Evolutionary conservation across 2,329 filamentous ascomycete species (phyloP), one percentile per base, ranked within the genome.

Genomic region (Aspergillus sp.): DNA sequence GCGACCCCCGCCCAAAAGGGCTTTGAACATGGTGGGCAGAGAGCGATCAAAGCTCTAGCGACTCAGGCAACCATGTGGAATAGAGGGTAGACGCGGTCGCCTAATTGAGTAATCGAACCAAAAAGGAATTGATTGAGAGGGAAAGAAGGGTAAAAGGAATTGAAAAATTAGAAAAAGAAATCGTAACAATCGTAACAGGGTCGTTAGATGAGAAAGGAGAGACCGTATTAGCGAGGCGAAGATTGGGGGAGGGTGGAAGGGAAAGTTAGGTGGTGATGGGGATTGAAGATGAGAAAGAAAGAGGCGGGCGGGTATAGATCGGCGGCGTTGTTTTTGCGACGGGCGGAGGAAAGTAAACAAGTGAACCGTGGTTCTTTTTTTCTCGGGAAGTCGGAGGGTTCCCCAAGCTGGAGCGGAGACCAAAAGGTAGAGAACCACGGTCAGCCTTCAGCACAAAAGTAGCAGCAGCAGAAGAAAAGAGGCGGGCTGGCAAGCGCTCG

Each of bases 1-100:
- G 62, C 70, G 70, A 64, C 70, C 69, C 66, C 75, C 71, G 70
- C 73, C 72, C 70, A 75, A 69, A 38, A 77, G 70, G 67, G 71
- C 74, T 64, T 72, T 77, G 60, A 76, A 74, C 75, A 76, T 77
- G 67, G 63, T 72, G 70, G 70, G 69, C 70, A 70, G 64, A 67
- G 60, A 71, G 63, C 64, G 60, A 63, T 71, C 56, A 59, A 54
- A 65, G 61, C 66, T 63, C 68, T 52, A 52, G 62, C 27, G 56
- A 62, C 44, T 68, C 61, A 64, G 64, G 52, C 52, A 62, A 72
- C 62, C 72, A 75, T 73, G 68, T 70, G 71, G 65, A 54, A 61
- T 60, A 57, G n/a, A 53, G 47, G 38, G 17, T 49, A 41, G 56
- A 41, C 19, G 19, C 25, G 51, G 39, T 51, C 38, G 27, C 19